A percentile compares a stretch with the other conserved stretches of the same genome.
phyloP scores from a whole-genome alignment of 1,139 yeast species.

The Keqinozyma sinolaborantium region DNA sequence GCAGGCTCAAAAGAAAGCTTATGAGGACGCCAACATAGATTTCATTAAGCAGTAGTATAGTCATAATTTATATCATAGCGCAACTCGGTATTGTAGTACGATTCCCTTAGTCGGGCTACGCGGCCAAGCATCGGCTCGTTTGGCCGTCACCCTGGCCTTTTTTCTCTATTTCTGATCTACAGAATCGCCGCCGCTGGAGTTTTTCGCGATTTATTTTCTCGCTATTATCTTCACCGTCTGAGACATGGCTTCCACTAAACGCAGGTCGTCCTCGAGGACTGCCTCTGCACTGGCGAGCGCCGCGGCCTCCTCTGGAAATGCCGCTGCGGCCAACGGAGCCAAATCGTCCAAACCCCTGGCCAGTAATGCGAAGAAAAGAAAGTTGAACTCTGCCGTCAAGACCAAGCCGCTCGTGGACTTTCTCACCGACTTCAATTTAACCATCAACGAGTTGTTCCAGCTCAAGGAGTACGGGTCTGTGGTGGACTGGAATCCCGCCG shows the following conservation, averaged over 20 bases:
- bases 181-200: too few relatives aligned
- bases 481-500: constrained; percentile 57
- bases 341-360: not conserved
- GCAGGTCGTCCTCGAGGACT: constrained; percentile 10
- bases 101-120: too few relatives aligned
- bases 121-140: too few relatives aligned
- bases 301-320: not conserved
- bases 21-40: constrained; percentile 34
- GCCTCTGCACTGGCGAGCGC: constrained; percentile 1
- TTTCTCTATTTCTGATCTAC: too few relatives aligned
- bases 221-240: too few relatives aligned
- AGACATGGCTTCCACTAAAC: constrained; percentile 8
- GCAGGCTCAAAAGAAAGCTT: constrained; percentile 27
- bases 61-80: not conserved
- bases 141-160: too few relatives aligned
- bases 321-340: not conserved
- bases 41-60: constrained; percentile 22
- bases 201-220: too few relatives aligned
- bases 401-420: constrained; percentile 27
- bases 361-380: constrained; percentile 8
- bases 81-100: too few relatives aligned
- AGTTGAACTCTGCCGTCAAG: constrained; percentile 9
- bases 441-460: constrained; percentile 52
- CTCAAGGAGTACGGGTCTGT: constrained; percentile 58
- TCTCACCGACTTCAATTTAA: constrained; percentile 42